Conservation (phyloP, 2,329 filamentous ascomycete species). For the Xylogone sp. region DNA sequence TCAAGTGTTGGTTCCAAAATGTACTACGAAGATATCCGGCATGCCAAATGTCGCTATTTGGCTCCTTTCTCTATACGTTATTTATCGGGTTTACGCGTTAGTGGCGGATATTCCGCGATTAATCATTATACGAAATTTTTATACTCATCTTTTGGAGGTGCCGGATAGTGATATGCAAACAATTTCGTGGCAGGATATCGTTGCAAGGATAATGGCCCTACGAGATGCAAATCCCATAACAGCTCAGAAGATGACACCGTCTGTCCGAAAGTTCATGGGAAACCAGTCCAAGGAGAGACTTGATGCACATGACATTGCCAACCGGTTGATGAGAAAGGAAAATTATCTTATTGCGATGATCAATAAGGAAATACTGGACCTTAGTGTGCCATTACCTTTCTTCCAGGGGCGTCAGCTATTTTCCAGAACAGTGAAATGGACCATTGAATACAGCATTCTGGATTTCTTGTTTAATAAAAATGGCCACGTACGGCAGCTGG, state of each 20-base stretch:
- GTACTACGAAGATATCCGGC: constrained; percentile 38
- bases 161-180: constrained; percentile 69
- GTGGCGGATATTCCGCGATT: constrained; percentile 56
- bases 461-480: constrained; percentile 91
- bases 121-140: constrained; percentile 65
- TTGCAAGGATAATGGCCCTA: constrained; percentile 66
- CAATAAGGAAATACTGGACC: constrained; percentile 91
- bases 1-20: constrained; percentile 58
- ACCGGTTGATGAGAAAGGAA: constrained; percentile 91
- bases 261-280: constrained; percentile 56
- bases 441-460: constrained; percentile 82
- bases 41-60: constrained; percentile 42
- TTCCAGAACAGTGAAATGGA: constrained; percentile 89
- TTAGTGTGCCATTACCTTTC: constrained; percentile 83
- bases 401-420: constrained; percentile 76
- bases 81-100: constrained; percentile 55
- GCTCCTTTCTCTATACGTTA: constrained; percentile 63
- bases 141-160: constrained; percentile 62
- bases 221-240: constrained; percentile 66
- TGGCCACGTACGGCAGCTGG: constrained; percentile 81
- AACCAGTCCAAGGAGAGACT: constrained; percentile 90
- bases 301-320: constrained; percentile 95
- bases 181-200: constrained; percentile 69
- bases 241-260: constrained; percentile 55
- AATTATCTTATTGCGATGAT: constrained; percentile 97